Base-by-base conservation (phyloP, 192 early-diverging fungal genomes). In the Jimgerdemannia lactiflua region DNA sequence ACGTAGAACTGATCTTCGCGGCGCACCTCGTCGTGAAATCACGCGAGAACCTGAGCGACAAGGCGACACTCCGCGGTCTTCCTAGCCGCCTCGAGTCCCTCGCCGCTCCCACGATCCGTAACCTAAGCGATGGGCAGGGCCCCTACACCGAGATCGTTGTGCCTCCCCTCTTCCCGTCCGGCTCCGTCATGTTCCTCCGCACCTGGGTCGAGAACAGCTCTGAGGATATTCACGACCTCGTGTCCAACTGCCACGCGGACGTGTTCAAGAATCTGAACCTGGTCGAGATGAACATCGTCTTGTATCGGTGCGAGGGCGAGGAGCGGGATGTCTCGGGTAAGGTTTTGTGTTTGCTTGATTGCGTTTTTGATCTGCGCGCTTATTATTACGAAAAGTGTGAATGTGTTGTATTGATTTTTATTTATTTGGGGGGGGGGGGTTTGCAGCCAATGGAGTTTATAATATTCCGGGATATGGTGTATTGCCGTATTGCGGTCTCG, bases 231-330 rank as follows among this genome's bases (percentile, higher is more conserved):
- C 81, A 91, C 39, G 88, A 90, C 43, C 75, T 89, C 73, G 87
- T 93, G 43, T 87, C 83, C 64, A 85, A 85, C 14, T 83, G 88
- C n/a, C 86, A 86, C 43, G 85, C 89, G 64, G 87, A 92, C 42
- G 92, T 94, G 7, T 87, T 95, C 8, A 73, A 85, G 4, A 72
- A 78, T 29, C 77, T 98, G 8, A 73, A 78, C 3, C 76, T 91
- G 49, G 81, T 88, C 3, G 95, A 97, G n/a, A 85, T 97, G 66
- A 99, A 99, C 72, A 85, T 93, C 19, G 89, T 88, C 0, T 86
- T 99, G 29, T 97, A 95, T 82, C 89, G 97, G 9, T 92, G 92
- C 78, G 91, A 87, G n/a, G 83, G 85, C 0, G 98, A 99, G 79
- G 98, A 99, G 83, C 75, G 83, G 69, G 97, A 98, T 71, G 42